phyloP scores from a whole-genome alignment of 257 asterid species.

The Capsicum chinense region DNA sequence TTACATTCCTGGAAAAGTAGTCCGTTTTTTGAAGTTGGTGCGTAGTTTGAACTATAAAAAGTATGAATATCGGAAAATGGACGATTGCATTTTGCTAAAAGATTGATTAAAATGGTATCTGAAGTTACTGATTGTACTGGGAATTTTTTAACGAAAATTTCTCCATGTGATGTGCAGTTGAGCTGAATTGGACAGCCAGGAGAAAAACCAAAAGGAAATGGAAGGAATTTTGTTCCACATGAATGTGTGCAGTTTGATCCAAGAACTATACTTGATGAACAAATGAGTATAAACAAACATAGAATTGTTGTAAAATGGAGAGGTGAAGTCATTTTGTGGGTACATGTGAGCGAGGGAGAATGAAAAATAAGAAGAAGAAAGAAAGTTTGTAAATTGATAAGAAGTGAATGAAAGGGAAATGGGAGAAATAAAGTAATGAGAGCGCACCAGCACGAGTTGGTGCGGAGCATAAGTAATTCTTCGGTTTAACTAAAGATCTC shows the following conservation, averaged over 20 bases:
- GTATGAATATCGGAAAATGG: slow-evolving; percentile 48
- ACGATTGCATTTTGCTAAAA: slow-evolving; percentile 63
- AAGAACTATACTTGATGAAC: slow-evolving; percentile 27
- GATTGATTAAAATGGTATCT: slow-evolving; percentile 48
- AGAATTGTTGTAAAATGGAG: background rate
- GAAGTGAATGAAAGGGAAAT: background rate
- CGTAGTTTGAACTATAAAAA: slow-evolving; percentile 59
- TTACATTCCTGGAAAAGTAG: slow-evolving; percentile 63
- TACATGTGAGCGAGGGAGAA: slow-evolving; percentile 12
- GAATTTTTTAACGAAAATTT: slow-evolving; percentile 48
- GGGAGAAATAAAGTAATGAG: background rate
- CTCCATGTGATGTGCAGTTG: slow-evolving; percentile 59
- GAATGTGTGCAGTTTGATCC: slow-evolving; percentile 50
- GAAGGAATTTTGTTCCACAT: slow-evolving; percentile 56
- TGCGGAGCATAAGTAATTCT: background rate
- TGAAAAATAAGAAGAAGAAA: background rate
- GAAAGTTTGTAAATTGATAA: background rate
- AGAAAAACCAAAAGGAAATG: slow-evolving; percentile 79
- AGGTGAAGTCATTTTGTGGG: background rate
- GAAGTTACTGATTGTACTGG: slow-evolving; percentile 48
- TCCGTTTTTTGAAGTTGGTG: slow-evolving; percentile 73
- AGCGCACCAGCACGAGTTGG: background rate
- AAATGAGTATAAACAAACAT: background rate
- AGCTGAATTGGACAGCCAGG: slow-evolving; percentile 63
- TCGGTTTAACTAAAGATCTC: rapidly evolving